Percentiles rank a stretch among this genome's conserved stretches.
Conservation (phyloP, 108 stramenopile genomes). For the Cyclotella cryptica region DNA sequence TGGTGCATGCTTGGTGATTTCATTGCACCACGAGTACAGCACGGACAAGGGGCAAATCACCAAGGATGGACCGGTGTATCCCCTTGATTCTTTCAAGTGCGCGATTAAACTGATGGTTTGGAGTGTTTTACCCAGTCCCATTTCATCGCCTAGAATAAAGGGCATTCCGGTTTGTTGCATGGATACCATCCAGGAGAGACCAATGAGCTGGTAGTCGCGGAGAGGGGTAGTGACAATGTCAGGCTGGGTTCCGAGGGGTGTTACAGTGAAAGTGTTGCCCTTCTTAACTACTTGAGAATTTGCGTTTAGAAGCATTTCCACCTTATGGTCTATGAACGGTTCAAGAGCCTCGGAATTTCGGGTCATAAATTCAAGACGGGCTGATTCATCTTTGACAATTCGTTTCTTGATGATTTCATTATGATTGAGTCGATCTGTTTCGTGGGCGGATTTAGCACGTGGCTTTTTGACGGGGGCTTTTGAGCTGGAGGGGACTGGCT, state of each 20-base stretch:
- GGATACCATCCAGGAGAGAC: constrained; percentile 87
- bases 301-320: constrained; percentile 11
- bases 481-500: background rate
- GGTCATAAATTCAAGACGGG: constrained; percentile 44
- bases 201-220: constrained; percentile 91
- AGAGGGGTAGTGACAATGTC: constrained; percentile 53
- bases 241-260: constrained; percentile 28
- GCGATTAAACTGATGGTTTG: constrained; percentile 91
- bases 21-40: constrained; percentile 84
- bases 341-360: constrained; percentile 26
- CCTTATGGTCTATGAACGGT: constrained; percentile 53
- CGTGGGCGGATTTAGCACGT: constrained; percentile 16
- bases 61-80: constrained; percentile 79
- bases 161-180: constrained; percentile 70
- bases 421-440: constrained; percentile 26
- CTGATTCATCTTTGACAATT: constrained; percentile 21
- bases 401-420: constrained; percentile 39
- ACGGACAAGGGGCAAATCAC: constrained; percentile 91
- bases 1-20: constrained; percentile 84
- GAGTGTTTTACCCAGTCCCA: constrained; percentile 84
- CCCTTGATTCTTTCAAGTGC: constrained; percentile 67
- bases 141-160: constrained; percentile 95
- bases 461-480: background rate
- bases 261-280: constrained; percentile 2
- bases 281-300: constrained; percentile 3